Conservation (phyloP, 345 rosid species). For the Eucalyptus grandis region DNA sequence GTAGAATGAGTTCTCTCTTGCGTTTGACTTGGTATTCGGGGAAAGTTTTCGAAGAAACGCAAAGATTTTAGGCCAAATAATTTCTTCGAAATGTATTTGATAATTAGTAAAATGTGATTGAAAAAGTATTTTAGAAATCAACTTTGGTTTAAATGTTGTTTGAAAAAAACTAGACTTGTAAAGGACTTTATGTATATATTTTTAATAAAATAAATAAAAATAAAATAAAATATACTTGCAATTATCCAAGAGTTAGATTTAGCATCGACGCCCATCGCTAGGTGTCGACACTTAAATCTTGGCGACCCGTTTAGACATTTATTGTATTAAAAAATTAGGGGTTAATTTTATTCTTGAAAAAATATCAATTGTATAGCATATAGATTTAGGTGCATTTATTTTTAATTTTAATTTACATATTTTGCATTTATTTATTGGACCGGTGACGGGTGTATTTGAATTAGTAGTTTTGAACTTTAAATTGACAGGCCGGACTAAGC, state of each 20-base stretch:
- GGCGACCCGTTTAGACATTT: no score
- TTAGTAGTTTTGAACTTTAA: no score
- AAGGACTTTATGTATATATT: neutral
- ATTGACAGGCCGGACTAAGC: no score
- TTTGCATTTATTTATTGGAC: no score
- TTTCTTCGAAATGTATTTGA: neutral
- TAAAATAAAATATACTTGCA: accelerated
- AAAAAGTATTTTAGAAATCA: neutral
- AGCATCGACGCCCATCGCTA: accelerated
- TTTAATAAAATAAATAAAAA: neutral
- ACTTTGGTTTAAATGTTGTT: neutral
- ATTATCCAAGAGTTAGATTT: accelerated
- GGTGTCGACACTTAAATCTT: no score
- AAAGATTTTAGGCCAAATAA: neutral
- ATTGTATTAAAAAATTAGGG: no score
- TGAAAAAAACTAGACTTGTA: neutral
- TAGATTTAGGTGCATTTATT: no score
- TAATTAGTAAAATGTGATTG: neutral
- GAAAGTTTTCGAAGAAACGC: neutral
- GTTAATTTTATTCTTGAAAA: no score
- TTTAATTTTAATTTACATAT: no score
- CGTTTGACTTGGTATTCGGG: neutral
- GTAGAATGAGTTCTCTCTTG: neutral
- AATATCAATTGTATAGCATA: no score
- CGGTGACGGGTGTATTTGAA: no score